Evolutionary conservation across 176 grass and related monocot species (phyloP).

Genomic region (Urochloa ruziziensis): DNA sequence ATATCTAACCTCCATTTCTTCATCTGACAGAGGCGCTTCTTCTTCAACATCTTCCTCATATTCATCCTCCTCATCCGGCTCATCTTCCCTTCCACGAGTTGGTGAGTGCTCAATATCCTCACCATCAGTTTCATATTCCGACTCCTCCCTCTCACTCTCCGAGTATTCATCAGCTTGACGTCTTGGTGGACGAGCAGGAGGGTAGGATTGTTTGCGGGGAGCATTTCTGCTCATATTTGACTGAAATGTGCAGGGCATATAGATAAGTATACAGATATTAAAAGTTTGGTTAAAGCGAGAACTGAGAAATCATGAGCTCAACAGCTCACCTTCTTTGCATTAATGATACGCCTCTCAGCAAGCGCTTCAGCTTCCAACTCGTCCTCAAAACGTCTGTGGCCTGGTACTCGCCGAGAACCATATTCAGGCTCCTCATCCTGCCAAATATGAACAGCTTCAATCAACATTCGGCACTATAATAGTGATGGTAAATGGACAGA

Average conservation of each 20-base stretch:
- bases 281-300: not conserved
- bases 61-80: conserved; percentile 79
- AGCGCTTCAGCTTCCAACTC: conserved; percentile 78
- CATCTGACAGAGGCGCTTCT: conserved; percentile 65
- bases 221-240: conserved; percentile 60
- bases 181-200: conserved; percentile 50
- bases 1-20: conserved; percentile 63
- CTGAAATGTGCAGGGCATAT: conserved; percentile 39
- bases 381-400: conserved; percentile 66
- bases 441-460: conserved; percentile 11
- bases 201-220: conserved; percentile 49
- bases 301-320: not conserved
- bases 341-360: conserved; percentile 65
- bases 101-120: conserved; percentile 76
- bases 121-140: conserved; percentile 94
- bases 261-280: conserved; percentile 20
- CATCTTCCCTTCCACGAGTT: conserved; percentile 65
- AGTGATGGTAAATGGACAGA: not conserved
- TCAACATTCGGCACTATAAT: not conserved
- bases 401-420: conserved; percentile 51
- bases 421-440: conserved; percentile 90
- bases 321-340: conserved; percentile 63
- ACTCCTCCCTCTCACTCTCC: conserved; percentile 76
- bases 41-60: conserved; percentile 78
- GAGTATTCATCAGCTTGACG: conserved; percentile 65